Evolutionary conservation across 768 basidiomycete species (phyloP).

Genomic region (Hygrophorus pudorinus): DNA sequence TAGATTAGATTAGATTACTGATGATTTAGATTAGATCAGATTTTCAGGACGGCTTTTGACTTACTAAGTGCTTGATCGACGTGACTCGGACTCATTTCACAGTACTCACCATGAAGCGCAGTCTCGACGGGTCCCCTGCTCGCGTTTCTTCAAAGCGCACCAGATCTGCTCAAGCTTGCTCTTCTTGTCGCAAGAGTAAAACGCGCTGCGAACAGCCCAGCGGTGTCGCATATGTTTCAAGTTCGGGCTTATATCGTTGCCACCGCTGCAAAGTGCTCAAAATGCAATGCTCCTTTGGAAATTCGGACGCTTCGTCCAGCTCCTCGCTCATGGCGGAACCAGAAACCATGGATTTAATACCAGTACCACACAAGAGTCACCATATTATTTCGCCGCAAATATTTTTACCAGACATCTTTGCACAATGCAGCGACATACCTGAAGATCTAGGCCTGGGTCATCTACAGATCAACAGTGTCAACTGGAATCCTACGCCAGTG

Average conservation of each 20-base stretch:
- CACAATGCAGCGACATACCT: conserved; percentile 23
- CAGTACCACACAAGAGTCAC: neutral
- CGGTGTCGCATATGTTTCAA: conserved; percentile 2
- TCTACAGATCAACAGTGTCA: conserved; percentile 25
- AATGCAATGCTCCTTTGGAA: conserved; percentile 32
- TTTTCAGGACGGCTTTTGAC: too few relatives aligned
- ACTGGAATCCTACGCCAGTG: conserved; percentile 36
- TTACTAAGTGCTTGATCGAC: too few relatives aligned
- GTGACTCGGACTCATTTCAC: too few relatives aligned
- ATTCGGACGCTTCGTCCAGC: neutral
- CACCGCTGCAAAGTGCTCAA: conserved; percentile 42
- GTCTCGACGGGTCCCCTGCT: neutral
- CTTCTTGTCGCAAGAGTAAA: conserved; percentile 36
- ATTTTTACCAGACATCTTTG: conserved; percentile 10
- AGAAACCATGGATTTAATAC: neutral
- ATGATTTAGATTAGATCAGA: too few relatives aligned
- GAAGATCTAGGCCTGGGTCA: conserved; percentile 25
- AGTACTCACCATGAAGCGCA: conserved; percentile 2
- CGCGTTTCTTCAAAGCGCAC: conserved; percentile 20
- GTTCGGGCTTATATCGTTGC: conserved; percentile 24
- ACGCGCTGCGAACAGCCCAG: conserved; percentile 41
- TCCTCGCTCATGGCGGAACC: neutral
- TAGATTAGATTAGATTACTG: too few relatives aligned
- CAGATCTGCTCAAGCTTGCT: conserved; percentile 36
- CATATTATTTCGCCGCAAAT: neutral